Evolutionary conservation across 2,329 filamentous ascomycete species (phyloP), one percentile per base, ranked within the genome.

Genomic region (Sordariomycetes sp.): DNA sequence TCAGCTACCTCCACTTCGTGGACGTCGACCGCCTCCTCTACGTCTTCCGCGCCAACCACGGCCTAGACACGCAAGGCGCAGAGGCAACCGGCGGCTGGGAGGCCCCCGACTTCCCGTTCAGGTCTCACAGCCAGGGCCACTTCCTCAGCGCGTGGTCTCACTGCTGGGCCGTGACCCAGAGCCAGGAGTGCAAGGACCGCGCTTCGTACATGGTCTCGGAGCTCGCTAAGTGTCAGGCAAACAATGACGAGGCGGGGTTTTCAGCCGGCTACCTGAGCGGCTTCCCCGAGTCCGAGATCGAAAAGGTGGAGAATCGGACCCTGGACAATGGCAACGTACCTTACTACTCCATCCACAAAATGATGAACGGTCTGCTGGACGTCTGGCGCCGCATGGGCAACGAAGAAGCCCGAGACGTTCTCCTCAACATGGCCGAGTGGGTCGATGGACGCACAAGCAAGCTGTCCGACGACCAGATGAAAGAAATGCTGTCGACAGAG

Each of bases 301-400:
- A 60, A 1, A 67, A 66, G 0, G 64, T 79, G 1, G 76, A 79
- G 57, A 63, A 65, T 0, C 65, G 75, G 1, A 75, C 67, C 0
- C 64, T 78, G 13, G 69, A 36, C 55, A 76, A 73, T 50, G 76
- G 76, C 32, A 79, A 79, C 53, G 77, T 80, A 0, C 76, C 76
- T 0, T 80, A 78, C 64, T 80, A 80, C 59, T 72, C 72, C 24
- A 68, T 79, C n/a, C 77, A 80, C 65, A 80, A 79, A 66, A 77
- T 74, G 1, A 70, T 79, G 63, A 72, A 74, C 1, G 76, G 76
- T 0, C 67, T 79, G 12, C 70, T 79, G 1, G 77, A 80, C 52
- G 73, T 76, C 2, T 79, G 75, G 69, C 69, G 72, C 5, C 65
- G 69, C 20, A 65, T 76, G 12, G 74, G 72, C 2, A 71, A 76